A percentile compares a stretch with the other conserved stretches of the same genome.
Evolutionary conservation across 176 grass and related monocot species (phyloP).

Genomic region (Triticum aestivum): IWGSC_CS_RefSeq_v2.1 NC_057802.1:450614586-450615085

Average conservation of each 20-base stretch:
- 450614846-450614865: slow-evolving; percentile 18
- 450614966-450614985: slow-evolving; percentile 64
- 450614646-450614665: background rate
- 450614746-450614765: background rate
- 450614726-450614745: background rate
- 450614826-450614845: slow-evolving; percentile 4
- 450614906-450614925: slow-evolving; percentile 65
- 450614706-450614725: background rate
- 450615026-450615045: background rate
- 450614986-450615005: slow-evolving; percentile 56
- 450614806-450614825: slow-evolving; percentile 1
- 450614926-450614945: slow-evolving; percentile 78
- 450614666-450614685: background rate
- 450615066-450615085: background rate
- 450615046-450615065: background rate
- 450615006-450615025: slow-evolving; percentile 11
- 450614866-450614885: slow-evolving; percentile 14
- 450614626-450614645: background rate
- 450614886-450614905: slow-evolving; percentile 72
- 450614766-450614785: background rate
- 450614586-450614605: background rate
- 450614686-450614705: background rate
- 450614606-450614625: background rate
- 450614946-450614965: slow-evolving; percentile 68
- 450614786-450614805: slow-evolving; percentile 19